These are phyloP conservation scores for Filosporella fistucella DNA, from an alignment of 495 filamentous ascomycete genomes.

Conservation along the genomic window DNA sequence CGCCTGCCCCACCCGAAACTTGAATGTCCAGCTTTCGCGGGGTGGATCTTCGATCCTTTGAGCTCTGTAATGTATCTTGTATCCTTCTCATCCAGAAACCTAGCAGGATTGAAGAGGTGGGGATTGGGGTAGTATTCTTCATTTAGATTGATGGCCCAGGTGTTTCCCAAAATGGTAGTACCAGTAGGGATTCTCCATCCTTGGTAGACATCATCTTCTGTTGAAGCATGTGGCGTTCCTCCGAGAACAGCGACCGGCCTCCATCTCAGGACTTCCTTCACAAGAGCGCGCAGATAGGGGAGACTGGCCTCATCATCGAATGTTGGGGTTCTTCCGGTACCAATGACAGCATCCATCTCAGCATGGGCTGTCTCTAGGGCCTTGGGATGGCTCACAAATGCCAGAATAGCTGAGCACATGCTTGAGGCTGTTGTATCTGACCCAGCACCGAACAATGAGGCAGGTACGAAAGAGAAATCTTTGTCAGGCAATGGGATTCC, in stretches of 20 bases:
- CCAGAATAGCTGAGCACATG: constrained; percentile 41
- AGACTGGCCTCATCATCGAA: constrained; percentile 40
- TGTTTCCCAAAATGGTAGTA: constrained; percentile 43
- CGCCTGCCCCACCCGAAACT: constrained; percentile 48
- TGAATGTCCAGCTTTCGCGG: constrained; percentile 36
- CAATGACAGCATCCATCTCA: constrained; percentile 43
- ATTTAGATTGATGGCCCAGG: constrained; percentile 61
- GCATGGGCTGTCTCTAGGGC: constrained; percentile 38
- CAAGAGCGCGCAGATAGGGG: constrained; percentile 39
- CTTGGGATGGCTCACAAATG: constrained; percentile 35
- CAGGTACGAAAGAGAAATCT: constrained; percentile 52
- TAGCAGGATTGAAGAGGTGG: constrained; percentile 49
- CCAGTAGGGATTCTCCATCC: constrained; percentile 46
- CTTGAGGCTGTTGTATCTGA: constrained; percentile 57
- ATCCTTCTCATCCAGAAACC: constrained; percentile 39
- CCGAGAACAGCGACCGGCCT: constrained; percentile 47
- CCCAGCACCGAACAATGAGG: constrained; percentile 58
- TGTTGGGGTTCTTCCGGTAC: constrained; percentile 34
- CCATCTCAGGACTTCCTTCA: constrained; percentile 50
- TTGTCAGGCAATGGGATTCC: constrained; percentile 45
- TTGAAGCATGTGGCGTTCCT: constrained; percentile 54
- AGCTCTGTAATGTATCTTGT: constrained; percentile 5
- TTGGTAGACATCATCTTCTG: constrained; percentile 49
- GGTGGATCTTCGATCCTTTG: constrained; percentile 29
- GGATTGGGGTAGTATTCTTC: constrained; percentile 53